phyloP scores from a whole-genome alignment of 2,329 filamentous ascomycete genomes.

The Stemphylium beticola region DNA sequence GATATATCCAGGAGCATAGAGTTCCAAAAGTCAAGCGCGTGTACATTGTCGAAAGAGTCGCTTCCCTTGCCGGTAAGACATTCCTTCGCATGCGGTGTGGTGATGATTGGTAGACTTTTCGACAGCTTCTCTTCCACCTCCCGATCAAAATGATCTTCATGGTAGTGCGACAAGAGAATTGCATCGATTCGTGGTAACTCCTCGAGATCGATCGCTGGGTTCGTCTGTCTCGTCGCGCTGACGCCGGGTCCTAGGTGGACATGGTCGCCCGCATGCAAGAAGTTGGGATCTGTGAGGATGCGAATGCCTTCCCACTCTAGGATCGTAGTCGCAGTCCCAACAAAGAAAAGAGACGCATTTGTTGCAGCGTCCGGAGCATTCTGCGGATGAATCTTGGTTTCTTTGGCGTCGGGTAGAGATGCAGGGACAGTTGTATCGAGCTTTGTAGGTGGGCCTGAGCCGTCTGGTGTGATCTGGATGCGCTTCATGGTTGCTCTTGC shows the following conservation, averaged over 20 bases:
- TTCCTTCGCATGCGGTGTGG: constrained; percentile 65
- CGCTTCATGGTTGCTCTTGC: constrained; percentile 44
- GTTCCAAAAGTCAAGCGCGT: constrained; percentile 64
- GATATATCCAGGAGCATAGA: constrained; percentile 56
- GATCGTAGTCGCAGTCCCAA: constrained; percentile 64
- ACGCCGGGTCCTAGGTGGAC: constrained; percentile 71
- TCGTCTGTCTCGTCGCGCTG: constrained; percentile 59
- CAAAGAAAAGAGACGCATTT: constrained; percentile 58
- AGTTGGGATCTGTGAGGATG: constrained; percentile 61
- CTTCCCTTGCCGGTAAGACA: constrained; percentile 56
- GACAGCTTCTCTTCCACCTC: constrained; percentile 59
- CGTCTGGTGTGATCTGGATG: constrained; percentile 49
- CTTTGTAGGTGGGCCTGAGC: constrained; percentile 49
- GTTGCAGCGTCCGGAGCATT: constrained; percentile 45
- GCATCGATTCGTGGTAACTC: constrained; percentile 65
- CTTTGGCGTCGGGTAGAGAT: constrained; percentile 52
- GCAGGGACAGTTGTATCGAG: constrained; percentile 44
- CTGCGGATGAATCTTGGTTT: constrained; percentile 53
- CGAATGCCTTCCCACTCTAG: constrained; percentile 61
- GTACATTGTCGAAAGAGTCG: constrained; percentile 62
- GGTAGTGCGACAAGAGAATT: constrained; percentile 69
- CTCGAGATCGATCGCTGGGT: constrained; percentile 66
- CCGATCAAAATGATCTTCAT: constrained; percentile 65
- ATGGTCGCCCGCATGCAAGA: constrained; percentile 69
- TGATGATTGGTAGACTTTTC: constrained; percentile 66